phyloP scores from a whole-genome alignment of 2,329 filamentous ascomycete species.

The Diaporthe ampelina region DNA sequence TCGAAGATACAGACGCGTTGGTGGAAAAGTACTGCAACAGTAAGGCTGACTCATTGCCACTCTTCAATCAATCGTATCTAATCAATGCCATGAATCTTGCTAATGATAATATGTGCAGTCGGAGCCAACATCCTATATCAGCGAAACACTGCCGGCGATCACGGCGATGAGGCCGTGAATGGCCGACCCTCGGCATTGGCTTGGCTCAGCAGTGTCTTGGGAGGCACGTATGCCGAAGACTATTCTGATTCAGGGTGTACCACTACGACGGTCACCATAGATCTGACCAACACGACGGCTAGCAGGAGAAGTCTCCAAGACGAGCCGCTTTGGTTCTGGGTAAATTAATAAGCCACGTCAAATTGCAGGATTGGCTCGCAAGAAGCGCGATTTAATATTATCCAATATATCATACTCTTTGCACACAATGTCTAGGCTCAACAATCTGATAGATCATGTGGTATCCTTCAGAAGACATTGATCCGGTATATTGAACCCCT shows the following conservation, averaged over 20 bases:
- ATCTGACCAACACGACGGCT: constrained; percentile 27
- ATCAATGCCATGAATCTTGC: neutral
- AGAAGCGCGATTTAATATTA: neutral
- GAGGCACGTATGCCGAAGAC: constrained; percentile 29
- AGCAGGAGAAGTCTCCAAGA: neutral
- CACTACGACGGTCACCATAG: constrained; percentile 16
- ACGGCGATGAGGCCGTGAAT: constrained; percentile 49
- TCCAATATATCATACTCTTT: neutral
- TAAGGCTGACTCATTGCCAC: neutral
- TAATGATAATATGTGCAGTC: constrained; percentile 17
- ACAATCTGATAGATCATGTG: neutral
- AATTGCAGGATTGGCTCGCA: neutral
- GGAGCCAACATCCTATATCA: constrained; percentile 60
- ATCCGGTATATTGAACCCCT: too few relatives aligned
- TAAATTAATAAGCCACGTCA: neutral
- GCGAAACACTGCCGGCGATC: constrained; percentile 59
- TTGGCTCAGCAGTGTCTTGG: constrained; percentile 32
- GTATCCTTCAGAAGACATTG: too few relatives aligned
- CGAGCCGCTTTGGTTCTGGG: neutral
- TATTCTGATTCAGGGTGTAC: constrained; percentile 33
- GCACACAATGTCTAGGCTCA: neutral
- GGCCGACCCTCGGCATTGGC: constrained; percentile 32
- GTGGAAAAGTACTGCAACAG: constrained; percentile 56
- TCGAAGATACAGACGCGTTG: constrained; percentile 59
- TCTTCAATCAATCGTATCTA: neutral